These are phyloP conservation scores for Colletotrichum costaricense DNA, from an alignment of 2,329 filamentous ascomycete species.

Conservation along the genomic window DNA sequence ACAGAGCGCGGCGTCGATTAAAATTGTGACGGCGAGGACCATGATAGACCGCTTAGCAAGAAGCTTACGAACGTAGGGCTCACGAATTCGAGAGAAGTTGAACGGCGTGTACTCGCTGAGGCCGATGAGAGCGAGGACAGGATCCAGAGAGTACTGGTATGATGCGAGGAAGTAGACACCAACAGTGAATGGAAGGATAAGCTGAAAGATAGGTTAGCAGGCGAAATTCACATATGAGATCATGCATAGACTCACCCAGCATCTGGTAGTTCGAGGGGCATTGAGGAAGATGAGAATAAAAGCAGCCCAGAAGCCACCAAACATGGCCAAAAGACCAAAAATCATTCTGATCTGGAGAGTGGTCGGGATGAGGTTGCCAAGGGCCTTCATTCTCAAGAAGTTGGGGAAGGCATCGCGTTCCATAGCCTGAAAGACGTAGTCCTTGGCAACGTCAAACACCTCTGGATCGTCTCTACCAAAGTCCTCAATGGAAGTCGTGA, in stretches of 20 bases:
- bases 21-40: slow-evolving; percentile 78
- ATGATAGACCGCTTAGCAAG: slow-evolving; percentile 86
- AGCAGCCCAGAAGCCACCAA: slow-evolving; percentile 92
- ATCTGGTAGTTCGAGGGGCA: slow-evolving; percentile 77
- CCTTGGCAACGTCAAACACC: slow-evolving; percentile 96
- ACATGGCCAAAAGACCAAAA: slow-evolving; percentile 85
- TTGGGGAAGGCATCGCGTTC: slow-evolving; percentile 98
- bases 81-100: slow-evolving; percentile 86
- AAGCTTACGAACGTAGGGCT: slow-evolving; percentile 90
- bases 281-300: slow-evolving; percentile 95
- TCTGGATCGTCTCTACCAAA: slow-evolving; percentile 95
- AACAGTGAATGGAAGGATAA: slow-evolving; percentile 90
- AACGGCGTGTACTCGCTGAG: slow-evolving; percentile 97
- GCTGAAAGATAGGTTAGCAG: slow-evolving; percentile 44
- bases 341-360: slow-evolving; percentile 89
- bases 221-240: background rate
- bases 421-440: slow-evolving; percentile 99
- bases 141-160: slow-evolving; percentile 96
- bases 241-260: slow-evolving; percentile 76
- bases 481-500: slow-evolving; percentile 89
- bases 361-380: slow-evolving; percentile 94
- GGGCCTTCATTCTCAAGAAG: slow-evolving; percentile 92
- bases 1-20: slow-evolving; percentile 85
- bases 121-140: slow-evolving; percentile 87
- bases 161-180: slow-evolving; percentile 90